Evolutionary conservation across 2,329 filamentous ascomycete genomes (phyloP).

Genomic region (Colletotrichum shisoi): DNA sequence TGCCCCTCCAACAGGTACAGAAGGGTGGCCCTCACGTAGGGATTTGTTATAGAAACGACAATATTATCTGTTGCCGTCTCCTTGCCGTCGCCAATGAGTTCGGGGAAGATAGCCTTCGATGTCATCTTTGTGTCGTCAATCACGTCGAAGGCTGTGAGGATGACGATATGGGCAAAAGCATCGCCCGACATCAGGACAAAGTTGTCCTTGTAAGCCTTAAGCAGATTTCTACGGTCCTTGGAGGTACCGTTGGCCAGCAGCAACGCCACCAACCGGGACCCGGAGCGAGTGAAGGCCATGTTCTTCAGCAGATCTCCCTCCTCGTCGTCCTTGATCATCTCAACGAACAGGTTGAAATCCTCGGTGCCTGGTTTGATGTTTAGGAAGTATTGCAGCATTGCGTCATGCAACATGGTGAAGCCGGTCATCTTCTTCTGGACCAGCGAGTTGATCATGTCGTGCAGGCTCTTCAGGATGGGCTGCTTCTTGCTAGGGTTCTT

Average conservation of each 20-base stretch:
- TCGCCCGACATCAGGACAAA: slow-evolving; percentile 87
- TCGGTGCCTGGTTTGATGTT: slow-evolving; percentile 78
- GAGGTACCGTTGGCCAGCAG: slow-evolving; percentile 84
- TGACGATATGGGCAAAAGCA: slow-evolving; percentile 76
- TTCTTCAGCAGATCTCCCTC: slow-evolving; percentile 92
- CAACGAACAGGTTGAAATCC: slow-evolving; percentile 86
- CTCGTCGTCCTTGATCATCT: slow-evolving; percentile 90
- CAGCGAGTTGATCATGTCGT: slow-evolving; percentile 87
- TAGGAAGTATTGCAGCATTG: slow-evolving; percentile 95
- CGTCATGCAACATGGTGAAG: slow-evolving; percentile 97
- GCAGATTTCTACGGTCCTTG: slow-evolving; percentile 89
- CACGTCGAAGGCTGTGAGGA: slow-evolving; percentile 87
- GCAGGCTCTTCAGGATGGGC: slow-evolving; percentile 84
- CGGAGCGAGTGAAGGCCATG: slow-evolving; percentile 92
- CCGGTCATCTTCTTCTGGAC: slow-evolving; percentile 96
- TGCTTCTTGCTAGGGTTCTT: slow-evolving; percentile 83
- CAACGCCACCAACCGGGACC: slow-evolving; percentile 81
- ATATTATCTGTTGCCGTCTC: slow-evolving; percentile 70
- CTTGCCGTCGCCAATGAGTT: slow-evolving; percentile 78
- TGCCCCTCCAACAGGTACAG: slow-evolving; percentile 81
- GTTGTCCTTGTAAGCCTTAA: slow-evolving; percentile 90
- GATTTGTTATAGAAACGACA: slow-evolving; percentile 69
- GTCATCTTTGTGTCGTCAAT: slow-evolving; percentile 93
- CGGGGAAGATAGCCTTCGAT: slow-evolving; percentile 84
- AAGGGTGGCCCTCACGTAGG: slow-evolving; percentile 71